Evolutionary conservation across 1,139 yeast genomes (phyloP), one percentile per base, ranked within the genome.

Genomic region (Entelexis sorbosivorans): DNA sequence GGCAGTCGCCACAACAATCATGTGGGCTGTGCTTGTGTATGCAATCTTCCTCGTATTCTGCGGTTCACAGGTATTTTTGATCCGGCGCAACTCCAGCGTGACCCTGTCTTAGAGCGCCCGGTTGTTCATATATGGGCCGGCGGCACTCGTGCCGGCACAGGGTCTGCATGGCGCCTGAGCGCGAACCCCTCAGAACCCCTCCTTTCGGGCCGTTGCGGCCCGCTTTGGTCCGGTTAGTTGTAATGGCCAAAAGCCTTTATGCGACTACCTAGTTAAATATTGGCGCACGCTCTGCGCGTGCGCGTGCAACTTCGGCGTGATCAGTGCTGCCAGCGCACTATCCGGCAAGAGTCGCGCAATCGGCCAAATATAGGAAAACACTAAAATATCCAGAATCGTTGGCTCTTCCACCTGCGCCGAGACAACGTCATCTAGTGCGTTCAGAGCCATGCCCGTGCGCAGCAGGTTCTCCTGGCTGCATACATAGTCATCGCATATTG

Each of bases 1-100:
- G 57, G 95, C 93, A 19, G 97, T 89, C 44, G 96, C 97, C 34
- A 77, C 78, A 57, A 91, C 97, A 3, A 81, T 91, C 19, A 84
- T 83, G 67, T 82, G 89, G 45, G 96, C 97, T 24, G 96, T 89
- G 7, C 67, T 83, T 56, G 91, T 91, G 13, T 91, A 91, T 66
- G 69, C 81, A 53, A 75, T 73, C 43, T 87, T 88, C 73, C 82
- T 89, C 63, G 72, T 80, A 31, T 89, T 88, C 71, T 91, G 97
- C 68, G 96, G 96, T 3, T 79, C 79, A 61, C 96, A 91, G 67
- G 79, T 87, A 42, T 65, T 72, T 54, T 66, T 82, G 58, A 78
- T 80, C 60, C 75, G 73, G 62, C 77, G 81, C 65, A 81, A 81
- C 60, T 71, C 72, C 57, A 70, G 84, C 60, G 82, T 82, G 52